Evolutionary conservation across 805 yeast genomes (phyloP), one percentile per base, ranked within the genome.

Genomic region (Gaillardinia entomophila): DNA sequence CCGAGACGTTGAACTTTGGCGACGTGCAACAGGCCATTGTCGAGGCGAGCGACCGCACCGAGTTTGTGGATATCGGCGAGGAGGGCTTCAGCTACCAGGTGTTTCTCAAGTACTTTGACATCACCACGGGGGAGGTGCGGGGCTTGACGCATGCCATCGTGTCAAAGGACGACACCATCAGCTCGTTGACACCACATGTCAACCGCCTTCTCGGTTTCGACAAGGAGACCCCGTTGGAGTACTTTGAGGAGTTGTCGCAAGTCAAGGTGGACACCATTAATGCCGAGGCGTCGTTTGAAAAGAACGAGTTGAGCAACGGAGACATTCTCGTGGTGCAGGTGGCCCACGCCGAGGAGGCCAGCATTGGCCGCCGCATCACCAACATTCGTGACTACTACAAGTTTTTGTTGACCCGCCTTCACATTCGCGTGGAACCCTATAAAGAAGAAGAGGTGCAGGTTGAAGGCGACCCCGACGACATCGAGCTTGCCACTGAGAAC

Each of bases 21-120:
- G 30, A 26, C 10, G 42, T 53, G 4, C 27, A 40, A 12, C 24
- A 35, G 1, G 53, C 53, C 29, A 41, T 54, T 17, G 37, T 43
- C 12, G 23, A 28, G n/a, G 32, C 15, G 4, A 4, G 8, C 10
- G 22, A 6, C 6, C 22, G 8, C 22, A 19, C 22, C 22, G 39
- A 41, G 11, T 40, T 43, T 23, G 29, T 38, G 16, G 36, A 44
- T 22, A 39, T 46, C 20, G 27, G 19, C 18, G 53, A 53, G n/a
- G 40, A 46, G 28, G 45, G 52, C 6, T 26, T 43, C 8, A 35
- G 48, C 27, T 51, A 57, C 5, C 42, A 60, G 41, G 32, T 60
- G 7, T 76, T 81, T 43, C 44, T 87, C 31, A 87, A 88, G 53
- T 68, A 69, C 40, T 87, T 82, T 57, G 89, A 87, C 48, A 69